Evolutionary conservation across 208 protist genomes (phyloP).

Genomic region (Crithidia bombi): DNA sequence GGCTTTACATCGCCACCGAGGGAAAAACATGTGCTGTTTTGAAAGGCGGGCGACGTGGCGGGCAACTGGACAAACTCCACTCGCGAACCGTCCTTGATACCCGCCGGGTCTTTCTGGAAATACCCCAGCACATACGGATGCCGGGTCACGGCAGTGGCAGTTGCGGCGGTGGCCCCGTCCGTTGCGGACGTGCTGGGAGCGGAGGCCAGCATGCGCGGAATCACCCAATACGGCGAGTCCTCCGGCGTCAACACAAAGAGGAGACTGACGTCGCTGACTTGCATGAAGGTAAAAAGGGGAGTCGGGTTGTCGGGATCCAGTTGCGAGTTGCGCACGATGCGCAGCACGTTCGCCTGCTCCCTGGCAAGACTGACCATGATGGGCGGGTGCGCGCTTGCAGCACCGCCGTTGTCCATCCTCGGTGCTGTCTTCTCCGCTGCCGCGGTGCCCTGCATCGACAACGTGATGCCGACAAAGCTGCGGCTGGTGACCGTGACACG

Average conservation of each 20-base stretch:
- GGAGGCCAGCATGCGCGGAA: constrained; percentile 53
- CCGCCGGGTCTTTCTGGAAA: constrained; percentile 18
- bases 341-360: constrained; percentile 13
- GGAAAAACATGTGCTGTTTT: constrained; percentile 20
- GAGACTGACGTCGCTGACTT: constrained; percentile 44
- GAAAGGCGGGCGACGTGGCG: constrained; percentile 15
- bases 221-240: constrained; percentile 59
- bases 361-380: constrained; percentile 33
- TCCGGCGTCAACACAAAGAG: constrained; percentile 50
- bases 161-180: not conserved
- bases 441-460: constrained; percentile 16
- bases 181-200: not conserved
- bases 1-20: not conserved
- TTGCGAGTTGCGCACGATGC: constrained; percentile 30
- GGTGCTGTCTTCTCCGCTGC: not conserved
- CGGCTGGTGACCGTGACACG: constrained; percentile 38
- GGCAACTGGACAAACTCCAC: constrained; percentile 27
- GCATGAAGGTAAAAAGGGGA: constrained; percentile 52
- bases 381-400: constrained; percentile 23
- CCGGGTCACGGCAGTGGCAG: not conserved
- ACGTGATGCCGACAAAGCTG: constrained; percentile 29
- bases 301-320: constrained; percentile 45
- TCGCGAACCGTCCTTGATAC: not conserved
- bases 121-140: constrained; percentile 29
- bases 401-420: not conserved